Base-by-base conservation (phyloP, 2,329 filamentous ascomycete species). In the Uncinocarpus reesii region DNA sequence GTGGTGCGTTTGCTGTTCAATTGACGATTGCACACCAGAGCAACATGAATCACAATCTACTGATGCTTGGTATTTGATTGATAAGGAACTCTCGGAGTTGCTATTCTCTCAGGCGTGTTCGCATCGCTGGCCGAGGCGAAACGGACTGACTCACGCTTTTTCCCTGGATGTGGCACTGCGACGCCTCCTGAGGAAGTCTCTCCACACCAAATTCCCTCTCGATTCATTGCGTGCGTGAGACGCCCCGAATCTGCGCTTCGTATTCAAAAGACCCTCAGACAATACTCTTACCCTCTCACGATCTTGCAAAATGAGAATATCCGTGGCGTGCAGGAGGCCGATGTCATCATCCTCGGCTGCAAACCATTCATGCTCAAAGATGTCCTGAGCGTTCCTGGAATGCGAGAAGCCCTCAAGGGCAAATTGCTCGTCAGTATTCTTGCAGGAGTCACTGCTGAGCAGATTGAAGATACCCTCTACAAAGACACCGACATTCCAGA, bases 371-470 rank as follows among this genome's bases (percentile, higher is more conserved):
- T 82, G 71, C 79, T 85, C 52, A 72, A 76, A 50, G 78, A 79
- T 11, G 76, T 94, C 37, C 74, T 94, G 1, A 70, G 72, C 47
- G 77, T 77, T 50, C 68, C 78, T 2, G 84, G 83, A 40, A 84
- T 93, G 70, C 71, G 73, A 43, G 76, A 82, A 53, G 87, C 86
- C 1, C 74, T 94, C 11, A 71, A 77, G 51, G 85, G 84, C 36
- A 94, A 94, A 66, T 74, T 93, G 4, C 72, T 94, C 32, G 83
- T 94, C 63, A 85, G 79, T 59, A 87, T 94, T 56, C 79, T 84
- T 52, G 86, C 86, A 3, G 88, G 88, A 49, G 78, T 92, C 18
- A 80, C 82, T 1, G 77, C 79, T 13, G 65, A 77, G 42, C 79
- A 88, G 58, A 79, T 94, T 53, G 76, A 82, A 59, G 67, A 69